Evolutionary conservation across 352 stramenopile species (phyloP), one percentile per base, ranked within the genome.

Genomic region (Phytophthora pini): DNA sequence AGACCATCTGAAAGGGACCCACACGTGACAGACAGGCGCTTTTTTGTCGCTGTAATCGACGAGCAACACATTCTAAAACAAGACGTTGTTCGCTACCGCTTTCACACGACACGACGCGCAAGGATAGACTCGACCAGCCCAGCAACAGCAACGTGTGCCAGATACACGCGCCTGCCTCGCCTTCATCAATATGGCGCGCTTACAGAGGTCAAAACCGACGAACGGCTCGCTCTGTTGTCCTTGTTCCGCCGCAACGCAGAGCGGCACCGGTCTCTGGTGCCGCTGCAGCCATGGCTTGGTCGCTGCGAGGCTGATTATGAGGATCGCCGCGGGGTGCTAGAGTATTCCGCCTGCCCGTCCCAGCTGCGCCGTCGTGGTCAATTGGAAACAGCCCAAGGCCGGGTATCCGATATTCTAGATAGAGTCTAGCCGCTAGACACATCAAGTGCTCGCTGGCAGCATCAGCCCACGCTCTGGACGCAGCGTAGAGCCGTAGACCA

Each of bases 271-370:
- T 29, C 38, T 55, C 26, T 57, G 34, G 45, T 32, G 31, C 36
- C 17, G 7, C 36, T 20, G 36, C 36, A 43, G 15, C 15, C 31
- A 11, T 11, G 31, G 7, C 31, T 34, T 34, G 31, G 7, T 34
- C 31, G 31, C 31, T 11, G 31, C 13, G 27, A 7, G 5, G 41
- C 43, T 67, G 49, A 66, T 65, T 65, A 65, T 65, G 36, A 36
- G 9, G 39, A 36, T 15, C 6, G 22, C 36, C n/a, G 45, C 7
- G 45, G 8, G 47, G 48, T 50, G 48, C 27, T 27, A 48, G 54
- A 60, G 62, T 70, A 64, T 70, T 65, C 50, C 53, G 27, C 20
- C 27, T 63, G 62, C 40, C 38, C 32, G 44, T 45, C 34, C 59
- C 59, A 61, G 43, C 24, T 51, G 59, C 31, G 31, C 31, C 6